These are phyloP conservation scores for Colletotrichum plurivorum DNA, from an alignment of 2,329 filamentous ascomycete genomes.

Conservation along the genomic window DNA sequence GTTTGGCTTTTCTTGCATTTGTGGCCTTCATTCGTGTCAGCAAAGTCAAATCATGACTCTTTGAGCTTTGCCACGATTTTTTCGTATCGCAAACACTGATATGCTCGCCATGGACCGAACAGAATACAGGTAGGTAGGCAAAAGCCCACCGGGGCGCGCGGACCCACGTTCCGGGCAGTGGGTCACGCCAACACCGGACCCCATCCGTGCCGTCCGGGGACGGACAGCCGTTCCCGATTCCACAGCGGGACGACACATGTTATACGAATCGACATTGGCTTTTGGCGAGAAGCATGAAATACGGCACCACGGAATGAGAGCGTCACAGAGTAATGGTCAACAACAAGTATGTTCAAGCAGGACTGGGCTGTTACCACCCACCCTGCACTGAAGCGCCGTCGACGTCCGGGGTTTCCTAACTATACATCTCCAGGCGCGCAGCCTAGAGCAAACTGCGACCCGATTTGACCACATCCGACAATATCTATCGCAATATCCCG, in stretches of 20 bases:
- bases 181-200: too few species aligned
- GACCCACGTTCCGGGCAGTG: too few species aligned
- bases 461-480: conserved; percentile 48
- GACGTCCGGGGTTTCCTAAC: conserved; percentile 8
- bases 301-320: background rate
- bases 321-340: background rate
- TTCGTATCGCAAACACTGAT: too few species aligned
- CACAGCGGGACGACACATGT: too few species aligned
- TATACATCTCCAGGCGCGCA: conserved; percentile 25
- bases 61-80: too few species aligned
- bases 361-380: conserved; percentile 25
- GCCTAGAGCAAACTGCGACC: conserved; percentile 40
- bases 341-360: conserved; percentile 27
- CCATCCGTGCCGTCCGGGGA: too few species aligned
- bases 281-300: background rate
- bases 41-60: background rate
- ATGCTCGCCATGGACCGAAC: too few species aligned
- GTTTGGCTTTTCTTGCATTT: conserved; percentile 58
- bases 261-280: too few species aligned
- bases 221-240: too few species aligned
- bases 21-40: conserved; percentile 57
- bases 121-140: too few species aligned
- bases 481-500: conserved; percentile 61
- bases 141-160: too few species aligned
- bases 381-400: background rate